Evolutionary conservation across 1,284 basidiomycete species (phyloP), one percentile per base, ranked within the genome.

Genomic region (Ganoderma lucidum): DNA sequence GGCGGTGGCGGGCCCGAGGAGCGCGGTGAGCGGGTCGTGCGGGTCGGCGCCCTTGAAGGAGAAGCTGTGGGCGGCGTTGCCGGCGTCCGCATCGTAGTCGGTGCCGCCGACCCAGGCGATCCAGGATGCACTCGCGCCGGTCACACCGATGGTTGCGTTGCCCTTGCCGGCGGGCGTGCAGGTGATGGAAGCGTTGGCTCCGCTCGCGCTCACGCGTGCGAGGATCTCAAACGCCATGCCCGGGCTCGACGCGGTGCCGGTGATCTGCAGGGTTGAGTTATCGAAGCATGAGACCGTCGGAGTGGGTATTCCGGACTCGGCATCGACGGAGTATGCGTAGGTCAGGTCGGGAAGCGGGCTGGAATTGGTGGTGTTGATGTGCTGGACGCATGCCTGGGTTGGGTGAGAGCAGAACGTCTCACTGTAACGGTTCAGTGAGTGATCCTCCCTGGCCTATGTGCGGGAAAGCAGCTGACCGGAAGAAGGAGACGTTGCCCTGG

Each of bases 151-250:
- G 2, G 90, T 91, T 17, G 90, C 90, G 70, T 91, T 92, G n/a
- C 28, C 45, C 17, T 69, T 48, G 9, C 72, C 72, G 8, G 78
- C 70, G 0, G 82, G 74, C 42, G 80, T 76, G 70, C 86, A 88
- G 2, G 73, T 56, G 10, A 82, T 71, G 19, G 65, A 60, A 0
- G 74, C 69, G 44, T 63, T 42, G 0, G 64, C 14, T 19, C 67
- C 75, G 8, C 35, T 59, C n/a, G 82, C 76, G 45, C 79, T 77
- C 0, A 86, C 87, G 32, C 83, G 84, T 60, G 84, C 88, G 44
- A 93, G 79, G 15, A 93, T 78, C 74, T 93, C 92, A 75, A 91
- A 93, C 1, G 85, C 75, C 91, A 93, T 93, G 10, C 92, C 89
- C 0, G 87, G 85, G 15, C 79, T 75, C n/a, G 76, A 78, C 6